Conservation (phyloP, 176 grass and related monocot genomes). For the Echinochloa phyllopogon region DNA sequence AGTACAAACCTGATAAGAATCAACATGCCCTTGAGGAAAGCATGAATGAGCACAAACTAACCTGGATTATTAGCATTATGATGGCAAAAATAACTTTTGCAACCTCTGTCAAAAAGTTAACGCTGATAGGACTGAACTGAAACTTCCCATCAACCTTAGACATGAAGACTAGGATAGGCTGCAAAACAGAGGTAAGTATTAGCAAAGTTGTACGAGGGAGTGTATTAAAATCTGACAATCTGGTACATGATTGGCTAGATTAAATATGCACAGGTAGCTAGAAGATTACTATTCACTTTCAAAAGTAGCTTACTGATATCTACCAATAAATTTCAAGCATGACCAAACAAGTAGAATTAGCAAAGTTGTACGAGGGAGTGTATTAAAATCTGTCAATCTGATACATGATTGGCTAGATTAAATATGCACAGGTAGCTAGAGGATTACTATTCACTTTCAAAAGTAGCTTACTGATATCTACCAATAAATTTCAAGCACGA, state of each 20-base stretch:
- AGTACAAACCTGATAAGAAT: conserved; percentile 5
- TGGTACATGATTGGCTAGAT: not conserved
- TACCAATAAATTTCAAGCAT: not conserved
- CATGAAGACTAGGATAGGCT: conserved; percentile 99
- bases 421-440: not conserved
- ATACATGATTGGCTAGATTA: conserved; percentile 9
- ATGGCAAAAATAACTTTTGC: conserved; percentile 93
- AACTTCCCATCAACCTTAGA: conserved; percentile 99
- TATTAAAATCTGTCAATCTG: not conserved
- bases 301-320: not conserved
- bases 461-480: not conserved
- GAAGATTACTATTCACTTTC: not conserved
- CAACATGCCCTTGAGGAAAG: conserved; percentile 41
- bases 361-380: not conserved
- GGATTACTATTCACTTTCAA: not conserved
- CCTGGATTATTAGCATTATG: conserved; percentile 88
- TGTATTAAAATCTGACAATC: not conserved
- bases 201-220: not conserved
- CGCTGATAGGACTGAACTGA: conserved; percentile 92
- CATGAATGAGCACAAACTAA: conserved; percentile 45
- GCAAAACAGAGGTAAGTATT: conserved; percentile 46
- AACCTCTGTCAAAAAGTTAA: conserved; percentile 93
- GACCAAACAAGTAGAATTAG: not conserved
- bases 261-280: conserved; percentile 3
- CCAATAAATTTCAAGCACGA: not conserved